Evolutionary conservation across 768 basidiomycete genomes (phyloP).

Genomic region (Tulasnella calospora): DNA sequence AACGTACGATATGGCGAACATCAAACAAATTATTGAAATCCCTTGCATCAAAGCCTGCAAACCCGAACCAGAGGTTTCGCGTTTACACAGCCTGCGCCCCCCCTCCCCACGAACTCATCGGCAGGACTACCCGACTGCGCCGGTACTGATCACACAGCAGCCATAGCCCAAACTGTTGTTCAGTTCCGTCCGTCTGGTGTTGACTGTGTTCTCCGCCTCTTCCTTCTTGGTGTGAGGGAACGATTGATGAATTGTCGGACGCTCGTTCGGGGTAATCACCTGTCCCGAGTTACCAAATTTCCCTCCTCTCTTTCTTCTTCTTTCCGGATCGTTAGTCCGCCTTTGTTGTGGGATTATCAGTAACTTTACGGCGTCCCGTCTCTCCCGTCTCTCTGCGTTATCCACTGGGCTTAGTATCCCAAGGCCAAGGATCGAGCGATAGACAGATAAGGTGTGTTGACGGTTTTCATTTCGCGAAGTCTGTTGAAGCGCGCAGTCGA

Average conservation of each 20-base stretch:
- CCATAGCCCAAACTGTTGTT: background rate
- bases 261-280: background rate
- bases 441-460: background rate
- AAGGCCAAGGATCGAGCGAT: background rate
- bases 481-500: background rate
- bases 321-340: background rate
- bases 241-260: background rate
- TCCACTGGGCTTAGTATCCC: background rate
- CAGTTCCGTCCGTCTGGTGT: background rate
- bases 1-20: background rate
- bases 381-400: background rate
- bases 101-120: background rate
- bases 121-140: background rate
- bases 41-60: background rate
- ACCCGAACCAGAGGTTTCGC: constrained; percentile 1
- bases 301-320: background rate
- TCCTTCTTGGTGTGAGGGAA: background rate
- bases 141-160: background rate
- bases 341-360: background rate
- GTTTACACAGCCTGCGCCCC: background rate
- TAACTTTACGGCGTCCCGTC: background rate
- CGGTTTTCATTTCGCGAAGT: constrained; percentile 6
- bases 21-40: background rate
- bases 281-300: background rate
- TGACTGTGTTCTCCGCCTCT: background rate